Evolutionary conservation across 805 yeast species (phyloP).

Genomic region (Cyberlindnera saturnus): DNA sequence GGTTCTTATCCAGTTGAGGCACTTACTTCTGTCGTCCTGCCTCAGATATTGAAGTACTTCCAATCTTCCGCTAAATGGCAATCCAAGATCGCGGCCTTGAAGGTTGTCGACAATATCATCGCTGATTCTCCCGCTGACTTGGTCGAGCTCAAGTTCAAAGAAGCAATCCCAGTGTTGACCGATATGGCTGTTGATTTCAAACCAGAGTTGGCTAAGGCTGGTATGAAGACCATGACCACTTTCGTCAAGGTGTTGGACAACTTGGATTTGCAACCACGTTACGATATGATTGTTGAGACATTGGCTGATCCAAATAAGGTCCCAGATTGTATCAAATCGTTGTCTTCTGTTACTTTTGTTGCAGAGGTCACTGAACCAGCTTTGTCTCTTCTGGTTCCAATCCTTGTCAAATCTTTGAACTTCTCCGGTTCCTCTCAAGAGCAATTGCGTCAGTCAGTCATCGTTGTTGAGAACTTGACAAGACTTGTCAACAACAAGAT

Average conservation of each 20-base stretch:
- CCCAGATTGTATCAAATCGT: conserved; percentile 79
- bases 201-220: conserved; percentile 89
- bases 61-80: conserved; percentile 90
- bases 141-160: conserved; percentile 73
- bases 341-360: conserved; percentile 92
- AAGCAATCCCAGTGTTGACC: conserved; percentile 77
- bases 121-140: conserved; percentile 81
- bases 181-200: conserved; percentile 92
- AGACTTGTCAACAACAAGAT: conserved; percentile 89
- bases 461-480: conserved; percentile 91
- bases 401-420: conserved; percentile 81
- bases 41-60: conserved; percentile 56
- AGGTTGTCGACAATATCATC: conserved; percentile 63
- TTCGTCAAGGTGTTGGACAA: conserved; percentile 85
- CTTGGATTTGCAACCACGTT: conserved; percentile 84
- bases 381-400: conserved; percentile 83
- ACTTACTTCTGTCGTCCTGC: conserved; percentile 61
- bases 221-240: conserved; percentile 59
- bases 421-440: conserved; percentile 86
- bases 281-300: conserved; percentile 78
- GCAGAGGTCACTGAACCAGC: conserved; percentile 99
- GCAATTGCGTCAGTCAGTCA: conserved; percentile 93
- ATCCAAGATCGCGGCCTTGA: conserved; percentile 75
- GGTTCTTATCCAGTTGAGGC: conserved; percentile 75
- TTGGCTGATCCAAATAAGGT: conserved; percentile 87